A percentile compares a stretch with the other conserved stretches of the same genome.
Evolutionary conservation across 2,329 filamentous ascomycete species (phyloP).

Genomic region (Penicillium brasilianum): DNA sequence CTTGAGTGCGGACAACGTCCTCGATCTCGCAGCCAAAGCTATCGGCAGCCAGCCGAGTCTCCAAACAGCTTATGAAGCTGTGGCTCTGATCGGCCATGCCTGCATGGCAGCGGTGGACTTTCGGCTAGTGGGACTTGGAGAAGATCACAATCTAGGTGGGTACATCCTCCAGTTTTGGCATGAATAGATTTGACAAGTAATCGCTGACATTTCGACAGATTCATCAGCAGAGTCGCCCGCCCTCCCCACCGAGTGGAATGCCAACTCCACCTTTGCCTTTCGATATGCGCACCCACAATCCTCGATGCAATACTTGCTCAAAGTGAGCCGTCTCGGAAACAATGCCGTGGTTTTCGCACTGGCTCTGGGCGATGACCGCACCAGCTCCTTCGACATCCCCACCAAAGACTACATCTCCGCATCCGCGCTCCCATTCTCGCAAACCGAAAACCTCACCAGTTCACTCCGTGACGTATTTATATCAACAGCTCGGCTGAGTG

Average conservation of each 20-base stretch:
- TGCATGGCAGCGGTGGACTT: conserved; percentile 83
- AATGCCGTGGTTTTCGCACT: conserved; percentile 85
- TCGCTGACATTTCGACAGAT: conserved; percentile 26
- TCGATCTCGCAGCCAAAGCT: conserved; percentile 40
- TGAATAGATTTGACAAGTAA: background rate
- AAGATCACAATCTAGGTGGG: conserved; percentile 74
- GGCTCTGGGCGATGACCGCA: conserved; percentile 79
- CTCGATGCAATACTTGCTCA: conserved; percentile 80
- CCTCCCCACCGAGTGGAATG: conserved; percentile 81
- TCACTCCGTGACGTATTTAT: conserved; percentile 69
- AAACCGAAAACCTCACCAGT: conserved; percentile 37
- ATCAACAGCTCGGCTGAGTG: conserved; percentile 69
- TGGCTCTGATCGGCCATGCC: conserved; percentile 83
- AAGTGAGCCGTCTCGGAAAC: conserved; percentile 77
- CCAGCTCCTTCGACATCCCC: conserved; percentile 75
- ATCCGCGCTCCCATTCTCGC: conserved; percentile 60
- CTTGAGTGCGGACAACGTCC: conserved; percentile 35
- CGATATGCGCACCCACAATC: conserved; percentile 87
- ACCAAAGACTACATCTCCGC: conserved; percentile 75
- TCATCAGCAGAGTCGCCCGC: conserved; percentile 41
- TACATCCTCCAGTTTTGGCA: conserved; percentile 3
- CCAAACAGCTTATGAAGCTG: conserved; percentile 70
- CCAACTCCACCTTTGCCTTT: conserved; percentile 73
- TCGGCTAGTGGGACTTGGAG: conserved; percentile 78
- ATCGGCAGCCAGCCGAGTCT: conserved; percentile 39